Base-by-base conservation (phyloP, 2,329 filamentous ascomycete species). In the Penicillium sp. region DNA sequence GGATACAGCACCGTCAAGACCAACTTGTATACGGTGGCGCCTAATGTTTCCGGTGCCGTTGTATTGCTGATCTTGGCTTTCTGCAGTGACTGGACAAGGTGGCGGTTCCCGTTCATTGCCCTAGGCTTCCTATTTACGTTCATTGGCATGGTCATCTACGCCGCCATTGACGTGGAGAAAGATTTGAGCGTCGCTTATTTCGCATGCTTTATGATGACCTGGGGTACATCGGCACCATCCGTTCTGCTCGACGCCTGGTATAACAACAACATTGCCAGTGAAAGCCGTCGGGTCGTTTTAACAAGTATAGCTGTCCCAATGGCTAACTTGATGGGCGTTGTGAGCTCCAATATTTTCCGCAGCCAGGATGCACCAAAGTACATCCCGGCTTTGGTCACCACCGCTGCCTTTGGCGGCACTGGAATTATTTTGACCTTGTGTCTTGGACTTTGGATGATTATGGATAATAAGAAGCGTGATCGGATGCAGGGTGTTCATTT, bases 221-320 rank as follows among this genome's bases (percentile, higher is more conserved):
- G 85, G 58, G 63, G 63, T 24, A 62, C 84, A 79, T n/a, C 86
- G 83, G 2, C 86, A 83, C 0, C 85, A 78, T 6, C 86, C 85
- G 27, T 76, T 88, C 25, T 75, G 86, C 14, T 64, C 5, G 70
- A 83, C 58, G 71, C 81, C 56, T 85, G 82, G 84, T 89, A 89
- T 71, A 89, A 88, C 71, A 90, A 90, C 74, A 90, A 90, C 66
- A 81, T 89, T 48, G 86, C 86, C 1, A 80, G 90, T 60, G 87
- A 90, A 69, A 84, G 85, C 48, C 79, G 82, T 28, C 82, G 87
- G 43, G 76, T 88, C 2, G 78, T 83, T 1, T 74, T 89, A 14
- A 89, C 86, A 0, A 83, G 81, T 5, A 79, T 90, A 9, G 84
- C 82, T 20, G 86, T 90, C 0, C 86, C 87, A 0, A 65, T 88